These are phyloP conservation scores for Tylopilus felleus DNA, from an alignment of 768 basidiomycete species.

Conservation along the genomic window DNA sequence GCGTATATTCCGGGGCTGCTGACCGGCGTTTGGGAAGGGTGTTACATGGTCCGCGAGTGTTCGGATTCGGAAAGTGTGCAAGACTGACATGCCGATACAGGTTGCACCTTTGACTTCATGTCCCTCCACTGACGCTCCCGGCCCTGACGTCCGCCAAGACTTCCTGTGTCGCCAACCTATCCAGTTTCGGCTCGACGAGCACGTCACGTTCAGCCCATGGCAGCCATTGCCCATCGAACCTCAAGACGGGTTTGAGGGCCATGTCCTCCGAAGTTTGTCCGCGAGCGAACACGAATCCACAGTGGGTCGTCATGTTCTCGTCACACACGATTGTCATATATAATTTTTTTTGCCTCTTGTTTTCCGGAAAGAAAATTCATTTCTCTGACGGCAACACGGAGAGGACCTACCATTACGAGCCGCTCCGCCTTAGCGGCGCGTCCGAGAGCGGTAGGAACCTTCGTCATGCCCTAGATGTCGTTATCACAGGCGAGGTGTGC, in stretches of 20 bases:
- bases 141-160: conserved; percentile 19
- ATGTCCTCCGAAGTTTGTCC: conserved; percentile 19
- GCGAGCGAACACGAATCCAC: conserved; percentile 21
- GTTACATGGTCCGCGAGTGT: conserved; percentile 46
- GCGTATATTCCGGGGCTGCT: conserved; percentile 44
- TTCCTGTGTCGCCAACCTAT: conserved; percentile 48
- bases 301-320: conserved; percentile 20
- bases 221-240: conserved; percentile 30
- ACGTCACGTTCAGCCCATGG: conserved; percentile 41
- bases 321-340: conserved; percentile 25
- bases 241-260: conserved; percentile 20
- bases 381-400: conserved; percentile 28
- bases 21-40: conserved; percentile 60
- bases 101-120: conserved; percentile 26
- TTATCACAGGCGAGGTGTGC: conserved; percentile 34
- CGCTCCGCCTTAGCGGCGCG: conserved; percentile 28
- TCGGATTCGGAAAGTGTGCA: conserved; percentile 13
- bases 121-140: conserved; percentile 9
- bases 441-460: conserved; percentile 26
- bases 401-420: conserved; percentile 30
- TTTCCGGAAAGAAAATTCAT: conserved; percentile 18
- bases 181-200: conserved; percentile 47
- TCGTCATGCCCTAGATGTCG: conserved; percentile 35
- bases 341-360: not conserved
- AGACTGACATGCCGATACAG: conserved; percentile 22